A percentile compares a stretch with the other conserved stretches of the same genome.
Evolutionary conservation across 768 basidiomycete species (phyloP).

Genomic region (Lactarius evosmus): DNA sequence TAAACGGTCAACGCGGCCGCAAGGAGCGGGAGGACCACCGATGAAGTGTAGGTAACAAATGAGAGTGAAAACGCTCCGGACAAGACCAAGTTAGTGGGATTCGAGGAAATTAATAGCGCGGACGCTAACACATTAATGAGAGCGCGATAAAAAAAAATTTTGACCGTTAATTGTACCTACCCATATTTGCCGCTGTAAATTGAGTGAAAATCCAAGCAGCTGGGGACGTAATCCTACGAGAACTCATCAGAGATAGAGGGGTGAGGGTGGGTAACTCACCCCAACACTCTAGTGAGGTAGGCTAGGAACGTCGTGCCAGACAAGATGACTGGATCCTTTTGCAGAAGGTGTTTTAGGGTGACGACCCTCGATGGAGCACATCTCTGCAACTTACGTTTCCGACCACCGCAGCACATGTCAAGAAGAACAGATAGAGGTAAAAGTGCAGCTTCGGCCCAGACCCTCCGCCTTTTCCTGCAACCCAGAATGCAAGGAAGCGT

Average conservation of each 20-base stretch:
- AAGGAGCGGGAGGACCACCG: slow-evolving; percentile 79
- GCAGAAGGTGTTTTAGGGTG: not conserved
- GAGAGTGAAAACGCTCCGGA: slow-evolving; percentile 82
- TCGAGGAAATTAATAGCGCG: slow-evolving; percentile 71
- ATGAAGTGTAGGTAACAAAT: slow-evolving; percentile 76
- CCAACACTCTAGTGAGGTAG: slow-evolving; percentile 76
- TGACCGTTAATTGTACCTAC: slow-evolving; percentile 40
- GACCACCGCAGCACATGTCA: slow-evolving; percentile 69
- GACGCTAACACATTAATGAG: slow-evolving; percentile 37
- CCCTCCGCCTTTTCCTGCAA: slow-evolving; percentile 66
- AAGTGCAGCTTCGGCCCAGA: slow-evolving; percentile 72
- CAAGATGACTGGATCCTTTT: slow-evolving; percentile 80
- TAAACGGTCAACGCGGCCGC: slow-evolving; percentile 59
- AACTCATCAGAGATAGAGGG: not conserved
- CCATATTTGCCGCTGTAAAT: slow-evolving; percentile 78
- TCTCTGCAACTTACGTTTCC: slow-evolving; percentile 53
- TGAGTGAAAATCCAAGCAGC: slow-evolving; percentile 71
- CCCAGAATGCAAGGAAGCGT: slow-evolving; percentile 84
- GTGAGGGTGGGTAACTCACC: slow-evolving; percentile 27
- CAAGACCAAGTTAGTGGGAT: slow-evolving; percentile 92
- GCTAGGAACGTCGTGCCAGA: slow-evolving; percentile 88
- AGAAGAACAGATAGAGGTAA: slow-evolving; percentile 83
- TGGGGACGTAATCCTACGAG: slow-evolving; percentile 39
- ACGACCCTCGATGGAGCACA: not conserved
- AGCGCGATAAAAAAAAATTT: not conserved